These are phyloP conservation scores for Daldinia sp. DNA, from an alignment of 2,329 filamentous ascomycete species.

Conservation along the genomic window DNA sequence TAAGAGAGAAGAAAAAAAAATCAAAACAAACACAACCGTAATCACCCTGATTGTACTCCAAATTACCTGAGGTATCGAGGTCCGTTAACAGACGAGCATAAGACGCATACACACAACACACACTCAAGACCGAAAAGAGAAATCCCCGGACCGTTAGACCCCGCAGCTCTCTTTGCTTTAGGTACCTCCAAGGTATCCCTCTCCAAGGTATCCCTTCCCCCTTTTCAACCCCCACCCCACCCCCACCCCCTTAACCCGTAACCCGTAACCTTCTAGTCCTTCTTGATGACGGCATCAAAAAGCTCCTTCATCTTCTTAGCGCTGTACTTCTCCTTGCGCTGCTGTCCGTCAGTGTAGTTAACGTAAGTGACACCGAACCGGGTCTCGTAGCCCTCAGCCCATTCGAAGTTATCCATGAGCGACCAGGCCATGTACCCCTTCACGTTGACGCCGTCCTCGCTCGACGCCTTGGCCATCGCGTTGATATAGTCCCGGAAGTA, in stretches of 20 bases:
- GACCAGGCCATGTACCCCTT: constrained; percentile 88
- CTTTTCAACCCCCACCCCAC: too few relatives aligned
- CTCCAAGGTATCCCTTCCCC: too few relatives aligned
- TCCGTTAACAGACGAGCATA: constrained; percentile 14
- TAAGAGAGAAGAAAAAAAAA: background rate
- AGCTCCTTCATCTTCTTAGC: constrained; percentile 76
- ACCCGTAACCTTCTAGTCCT: constrained; percentile 55
- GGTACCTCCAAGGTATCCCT: constrained; percentile 3
- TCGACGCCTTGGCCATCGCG: constrained; percentile 79
- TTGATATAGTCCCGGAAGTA: constrained; percentile 84
- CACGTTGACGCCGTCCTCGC: constrained; percentile 81
- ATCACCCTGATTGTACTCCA: constrained; percentile 41
- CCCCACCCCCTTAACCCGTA: background rate
- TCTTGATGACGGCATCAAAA: constrained; percentile 78
- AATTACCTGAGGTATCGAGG: constrained; percentile 42
- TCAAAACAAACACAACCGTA: constrained; percentile 14
- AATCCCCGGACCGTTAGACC: constrained; percentile 1
- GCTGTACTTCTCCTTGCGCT: constrained; percentile 86
- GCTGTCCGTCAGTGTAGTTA: constrained; percentile 84
- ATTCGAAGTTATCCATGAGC: constrained; percentile 91
- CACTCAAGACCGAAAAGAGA: constrained; percentile 13
- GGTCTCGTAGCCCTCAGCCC: constrained; percentile 91
- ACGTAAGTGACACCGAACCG: constrained; percentile 87
- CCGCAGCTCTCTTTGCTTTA: constrained; percentile 2
- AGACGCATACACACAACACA: constrained; percentile 16